These are phyloP conservation scores for Coprinopsis strossmayeri DNA, from an alignment of 768 basidiomycete species.

Conservation along the genomic window DNA sequence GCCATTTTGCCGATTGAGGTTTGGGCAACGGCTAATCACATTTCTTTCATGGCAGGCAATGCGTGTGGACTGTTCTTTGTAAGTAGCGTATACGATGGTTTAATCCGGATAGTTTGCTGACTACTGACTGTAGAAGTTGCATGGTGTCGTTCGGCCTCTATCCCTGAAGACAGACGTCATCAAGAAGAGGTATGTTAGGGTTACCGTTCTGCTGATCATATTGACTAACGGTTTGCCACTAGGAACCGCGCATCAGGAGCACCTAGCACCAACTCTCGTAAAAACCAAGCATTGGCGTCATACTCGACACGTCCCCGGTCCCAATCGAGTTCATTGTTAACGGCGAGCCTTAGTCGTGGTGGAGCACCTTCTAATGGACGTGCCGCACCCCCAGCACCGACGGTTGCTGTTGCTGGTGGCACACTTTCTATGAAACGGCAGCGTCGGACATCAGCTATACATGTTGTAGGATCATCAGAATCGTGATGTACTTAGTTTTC, in stretches of 20 bases:
- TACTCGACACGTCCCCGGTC: conserved; percentile 69
- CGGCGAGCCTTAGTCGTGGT: conserved; percentile 34
- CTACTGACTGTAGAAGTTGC: conserved; percentile 66
- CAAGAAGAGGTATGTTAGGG: conserved; percentile 73
- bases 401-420: conserved; percentile 20
- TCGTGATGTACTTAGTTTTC: conserved; percentile 15
- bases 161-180: conserved; percentile 97
- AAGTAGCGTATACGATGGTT: conserved; percentile 27
- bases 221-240: conserved; percentile 8
- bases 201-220: not conserved
- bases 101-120: not conserved
- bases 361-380: conserved; percentile 28
- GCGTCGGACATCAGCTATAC: conserved; percentile 64
- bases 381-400: conserved; percentile 23
- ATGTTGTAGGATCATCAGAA: conserved; percentile 30
- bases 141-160: conserved; percentile 89
- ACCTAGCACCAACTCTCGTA: conserved; percentile 59
- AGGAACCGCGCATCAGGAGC: conserved; percentile 82
- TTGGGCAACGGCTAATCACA: conserved; percentile 7
- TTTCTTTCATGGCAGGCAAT: conserved; percentile 47
- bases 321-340: conserved; percentile 52
- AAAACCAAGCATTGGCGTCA: conserved; percentile 59
- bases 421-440: conserved; percentile 67
- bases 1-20: conserved; percentile 19
- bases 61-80: conserved; percentile 93